Base-by-base conservation (phyloP, 1,284 basidiomycete species). In the Fomitopsis schrenkii region DNA sequence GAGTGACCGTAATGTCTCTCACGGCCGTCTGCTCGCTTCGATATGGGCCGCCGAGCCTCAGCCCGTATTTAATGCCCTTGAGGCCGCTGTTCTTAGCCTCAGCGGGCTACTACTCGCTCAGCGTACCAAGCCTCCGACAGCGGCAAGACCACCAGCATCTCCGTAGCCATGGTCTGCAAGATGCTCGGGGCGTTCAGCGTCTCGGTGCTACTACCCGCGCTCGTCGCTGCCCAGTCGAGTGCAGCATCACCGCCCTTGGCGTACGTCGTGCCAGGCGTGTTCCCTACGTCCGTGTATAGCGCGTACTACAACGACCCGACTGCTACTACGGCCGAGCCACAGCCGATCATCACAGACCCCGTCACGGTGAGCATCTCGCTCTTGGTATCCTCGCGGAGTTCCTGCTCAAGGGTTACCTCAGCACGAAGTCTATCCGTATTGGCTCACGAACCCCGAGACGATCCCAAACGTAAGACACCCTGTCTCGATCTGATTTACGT, bases 281-380 rank as follows among this genome's bases (percentile, higher is more conserved):
- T 90, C 70, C 88, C 88, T 2, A 87, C 86, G 2, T 82, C 84
- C 5, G 73, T 80, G 44, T 90, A 83, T 70, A 68, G 75, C 19
- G 70, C 79, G 63, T 92, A 91, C 72, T 90, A 86, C 73, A 89
- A 91, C 71, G 74, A 81, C 63, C 88, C 90, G 28, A 90, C 87
- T 5, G 85, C 83, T 40, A 90, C 88, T 1, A 79, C 79, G 15
- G 82, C 79, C 2, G 87, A 91, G 71, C 83, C 84, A 5, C 87
- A 91, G 71, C 90, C 88, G 35, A 78, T 89, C 60, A 81, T 91
- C 57, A 83, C 86, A 5, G 88, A 91, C 68, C 85, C 86, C 10
- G 80, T 90, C 30, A 78, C 79, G 38, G 88, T 87, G 72, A 66
- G 76, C n/a, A 17, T 33, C 15, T 17, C n/a, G 9, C n/a, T 5